phyloP scores from a whole-genome alignment of 2,329 filamentous ascomycete species.

The Ophiocordyceps australis region DNA sequence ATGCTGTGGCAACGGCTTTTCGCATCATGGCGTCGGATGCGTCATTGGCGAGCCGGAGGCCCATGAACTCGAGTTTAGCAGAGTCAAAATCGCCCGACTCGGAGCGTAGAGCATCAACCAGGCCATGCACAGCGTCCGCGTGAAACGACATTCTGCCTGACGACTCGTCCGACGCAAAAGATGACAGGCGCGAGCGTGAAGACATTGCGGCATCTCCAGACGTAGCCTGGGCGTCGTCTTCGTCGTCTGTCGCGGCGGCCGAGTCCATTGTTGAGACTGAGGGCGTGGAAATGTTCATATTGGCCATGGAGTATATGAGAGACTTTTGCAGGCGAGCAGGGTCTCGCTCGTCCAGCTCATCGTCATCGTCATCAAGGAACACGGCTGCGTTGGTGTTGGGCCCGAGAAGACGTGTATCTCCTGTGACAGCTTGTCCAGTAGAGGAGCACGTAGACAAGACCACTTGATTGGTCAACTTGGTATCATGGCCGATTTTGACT shows the following conservation, averaged over 20 bases:
- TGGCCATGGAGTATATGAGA: constrained; percentile 33
- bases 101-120: constrained; percentile 71
- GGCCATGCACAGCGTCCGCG: constrained; percentile 66
- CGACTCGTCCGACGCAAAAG: constrained; percentile 56
- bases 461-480: constrained; percentile 19
- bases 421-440: constrained; percentile 16
- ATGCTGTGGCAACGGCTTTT: constrained; percentile 67
- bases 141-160: constrained; percentile 49
- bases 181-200: constrained; percentile 48
- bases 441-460: constrained; percentile 16
- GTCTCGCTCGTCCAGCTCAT: constrained; percentile 30
- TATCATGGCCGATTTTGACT: constrained; percentile 49
- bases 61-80: constrained; percentile 77
- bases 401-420: constrained; percentile 29
- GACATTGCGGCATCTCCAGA: constrained; percentile 18
- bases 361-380: constrained; percentile 26
- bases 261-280: constrained; percentile 44
- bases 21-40: constrained; percentile 82
- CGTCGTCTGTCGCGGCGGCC: constrained; percentile 45
- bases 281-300: constrained; percentile 32
- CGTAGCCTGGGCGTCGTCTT: constrained; percentile 48
- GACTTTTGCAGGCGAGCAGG: constrained; percentile 33
- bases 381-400: constrained; percentile 27
- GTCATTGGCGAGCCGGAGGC: constrained; percentile 77
- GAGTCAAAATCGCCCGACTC: constrained; percentile 63